A percentile compares a stretch with the other conserved stretches of the same genome.
phyloP scores from a whole-genome alignment of 305 asterid genomes.

The Fraxinus ornus region DNA sequence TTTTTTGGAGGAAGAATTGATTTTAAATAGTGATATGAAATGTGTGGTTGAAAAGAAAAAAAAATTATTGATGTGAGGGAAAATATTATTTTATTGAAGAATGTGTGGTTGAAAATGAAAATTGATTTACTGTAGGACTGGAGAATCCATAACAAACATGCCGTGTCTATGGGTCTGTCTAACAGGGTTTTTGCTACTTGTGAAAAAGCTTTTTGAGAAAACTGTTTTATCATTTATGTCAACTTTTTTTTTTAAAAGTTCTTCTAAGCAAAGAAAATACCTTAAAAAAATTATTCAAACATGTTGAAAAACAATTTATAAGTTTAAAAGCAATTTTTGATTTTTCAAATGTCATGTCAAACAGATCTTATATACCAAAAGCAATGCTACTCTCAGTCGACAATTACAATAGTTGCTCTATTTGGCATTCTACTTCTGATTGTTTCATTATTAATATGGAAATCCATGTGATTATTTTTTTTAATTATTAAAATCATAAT shows the following conservation, averaged over 20 bases:
- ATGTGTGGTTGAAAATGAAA: too few species aligned
- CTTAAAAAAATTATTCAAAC: neutral
- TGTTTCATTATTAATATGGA: neutral
- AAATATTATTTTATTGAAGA: too few species aligned
- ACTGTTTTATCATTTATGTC: neutral
- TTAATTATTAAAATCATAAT: neutral
- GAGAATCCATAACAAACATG: too few species aligned
- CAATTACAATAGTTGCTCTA: neutral
- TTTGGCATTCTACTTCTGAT: neutral
- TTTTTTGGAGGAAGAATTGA: too few species aligned
- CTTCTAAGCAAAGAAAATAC: neutral
- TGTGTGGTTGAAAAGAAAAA: too few species aligned
- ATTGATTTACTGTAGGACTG: too few species aligned
- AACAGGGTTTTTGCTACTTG: neutral
- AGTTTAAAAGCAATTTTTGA: neutral
- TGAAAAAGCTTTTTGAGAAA: neutral
- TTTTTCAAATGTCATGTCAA: neutral
- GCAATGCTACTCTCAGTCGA: neutral
- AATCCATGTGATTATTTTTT: neutral
- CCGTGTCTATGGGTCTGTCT: neutral
- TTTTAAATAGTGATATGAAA: too few species aligned
- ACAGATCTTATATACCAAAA: neutral
- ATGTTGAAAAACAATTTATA: neutral
- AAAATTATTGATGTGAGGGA: too few species aligned
- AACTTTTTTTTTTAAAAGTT: neutral